Base-by-base conservation (phyloP, 2,329 filamentous ascomycete genomes). In the Hymenoscyphus fructigenus region DNA sequence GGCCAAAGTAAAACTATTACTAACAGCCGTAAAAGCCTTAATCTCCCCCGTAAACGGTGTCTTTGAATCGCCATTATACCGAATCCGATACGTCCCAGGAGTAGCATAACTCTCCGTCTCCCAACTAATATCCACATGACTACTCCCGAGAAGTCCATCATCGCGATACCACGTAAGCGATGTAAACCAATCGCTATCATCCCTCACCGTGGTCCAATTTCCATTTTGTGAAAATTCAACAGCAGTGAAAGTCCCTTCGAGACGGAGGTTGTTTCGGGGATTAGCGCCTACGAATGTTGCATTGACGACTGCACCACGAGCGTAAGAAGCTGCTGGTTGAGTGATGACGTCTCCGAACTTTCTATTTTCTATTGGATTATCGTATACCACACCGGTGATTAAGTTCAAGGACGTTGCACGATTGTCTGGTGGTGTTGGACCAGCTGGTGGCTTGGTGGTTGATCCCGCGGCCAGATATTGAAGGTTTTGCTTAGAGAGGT, bases 1-100 rank as follows among this genome's bases (percentile, higher is more conserved):
- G 15, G 10, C 34, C 23, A 62, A 34, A 23, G 55, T 58, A 32
- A 62, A 62, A 29, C 5, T 20, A 7, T 47, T 62, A 57, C 50
- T 62, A 32, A 81, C 81, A 0, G 91, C 91, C 69, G 91, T 85
- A 79, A 96, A 95, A 2, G 84, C 76, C 47, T 79, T 85, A 47
- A 95, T 87, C 0, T 72, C 78, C 0, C 89, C 88, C 1, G 82
- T 85, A 32, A 84, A 74, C n/a, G 62, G 57, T 5, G 81, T 81
- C 84, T 93, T 97, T 2, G 86, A 82, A 78, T 97, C 93, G 0
- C 94, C 94, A 77, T 88, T 94, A 75, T 97, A 98, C 78, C 83
- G 86, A 57, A 96, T 78, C 28, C 93, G 82, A 78, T 97, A 98
- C 58, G 84, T 86, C 0, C 93, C 93, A 66, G 68, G 77, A 65